These are phyloP conservation scores for Fusarium torreyae DNA, from an alignment of 2,329 filamentous ascomycete genomes.

Conservation along the genomic window DNA sequence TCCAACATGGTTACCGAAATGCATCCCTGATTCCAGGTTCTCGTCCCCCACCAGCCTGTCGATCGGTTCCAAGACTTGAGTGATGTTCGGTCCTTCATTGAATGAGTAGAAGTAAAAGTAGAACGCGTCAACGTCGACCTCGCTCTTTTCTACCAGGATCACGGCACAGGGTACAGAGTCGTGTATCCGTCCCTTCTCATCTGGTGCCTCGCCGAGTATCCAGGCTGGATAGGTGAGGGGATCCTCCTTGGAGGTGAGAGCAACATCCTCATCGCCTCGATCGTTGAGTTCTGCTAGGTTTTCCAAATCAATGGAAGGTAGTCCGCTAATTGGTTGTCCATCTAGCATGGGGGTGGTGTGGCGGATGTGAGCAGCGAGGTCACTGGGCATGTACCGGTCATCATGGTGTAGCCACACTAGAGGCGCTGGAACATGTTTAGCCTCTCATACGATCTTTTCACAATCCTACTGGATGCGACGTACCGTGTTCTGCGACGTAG, in stretches of 20 bases:
- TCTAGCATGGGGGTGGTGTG: slow-evolving; percentile 50
- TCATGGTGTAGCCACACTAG: slow-evolving; percentile 54
- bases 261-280: slow-evolving; percentile 30
- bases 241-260: slow-evolving; percentile 51
- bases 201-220: slow-evolving; percentile 49
- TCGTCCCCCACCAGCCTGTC: slow-evolving; percentile 37
- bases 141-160: slow-evolving; percentile 50
- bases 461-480: slow-evolving; percentile 17
- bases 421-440: slow-evolving; percentile 46
- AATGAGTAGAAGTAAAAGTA: slow-evolving; percentile 57
- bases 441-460: background rate
- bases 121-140: slow-evolving; percentile 51
- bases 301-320: slow-evolving; percentile 47
- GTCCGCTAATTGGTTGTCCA: slow-evolving; percentile 33
- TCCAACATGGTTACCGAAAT: slow-evolving; percentile 53
- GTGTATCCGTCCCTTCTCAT: slow-evolving; percentile 39
- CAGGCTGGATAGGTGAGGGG: slow-evolving; percentile 47
- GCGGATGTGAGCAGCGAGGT: slow-evolving; percentile 50
- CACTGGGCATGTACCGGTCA: slow-evolving; percentile 52
- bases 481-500: slow-evolving; percentile 52
- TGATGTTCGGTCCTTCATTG: slow-evolving; percentile 53
- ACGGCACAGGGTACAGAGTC: slow-evolving; percentile 52
- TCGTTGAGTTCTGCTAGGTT: slow-evolving; percentile 51
- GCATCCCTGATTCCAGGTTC: slow-evolving; percentile 40
- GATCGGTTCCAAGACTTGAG: slow-evolving; percentile 52